A percentile compares a stretch with the other conserved stretches of the same genome.
Conservation (phyloP, 371 early-diverging fungal species). For the Batrachochytrium dendrobatidis region DNA sequence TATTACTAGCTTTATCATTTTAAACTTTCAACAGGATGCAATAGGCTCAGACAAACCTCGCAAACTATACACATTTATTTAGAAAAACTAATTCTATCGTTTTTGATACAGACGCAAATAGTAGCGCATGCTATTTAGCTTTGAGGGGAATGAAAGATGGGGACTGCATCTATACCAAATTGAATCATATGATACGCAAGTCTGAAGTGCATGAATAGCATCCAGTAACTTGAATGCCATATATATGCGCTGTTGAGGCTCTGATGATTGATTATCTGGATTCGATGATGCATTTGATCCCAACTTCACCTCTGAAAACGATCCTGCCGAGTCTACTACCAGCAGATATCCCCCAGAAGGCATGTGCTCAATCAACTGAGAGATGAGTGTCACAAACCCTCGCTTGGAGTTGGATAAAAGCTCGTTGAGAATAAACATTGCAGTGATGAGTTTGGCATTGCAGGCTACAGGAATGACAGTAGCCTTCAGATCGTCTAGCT, state of each 20-base stretch:
- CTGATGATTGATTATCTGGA: slow-evolving; percentile 1
- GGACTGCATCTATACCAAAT: slow-evolving; percentile 77
- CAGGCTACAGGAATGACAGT: slow-evolving; percentile 18
- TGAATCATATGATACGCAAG: slow-evolving; percentile 59
- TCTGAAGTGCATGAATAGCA: slow-evolving; percentile 63
- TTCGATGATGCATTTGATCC: slow-evolving; percentile 43
- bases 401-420: slow-evolving; percentile 66
- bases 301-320: slow-evolving; percentile 77
- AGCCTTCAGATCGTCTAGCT: neutral
- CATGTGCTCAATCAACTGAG: slow-evolving; percentile 56
- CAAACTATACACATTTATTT: too few relatives aligned
- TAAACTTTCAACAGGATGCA: too few relatives aligned
- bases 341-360: slow-evolving; percentile 62
- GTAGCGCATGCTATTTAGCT: slow-evolving; percentile 84
- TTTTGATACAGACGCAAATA: slow-evolving; percentile 69
- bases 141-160: slow-evolving; percentile 61
- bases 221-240: slow-evolving; percentile 86
- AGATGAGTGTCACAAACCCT: slow-evolving; percentile 66
- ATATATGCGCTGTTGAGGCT: slow-evolving; percentile 34
- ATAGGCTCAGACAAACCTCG: too few relatives aligned
- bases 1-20: too few relatives aligned
- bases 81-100: too few relatives aligned
- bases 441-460: slow-evolving; percentile 66
- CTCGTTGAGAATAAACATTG: slow-evolving; percentile 88
- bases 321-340: slow-evolving; percentile 91